Base-by-base conservation (phyloP, 495 filamentous ascomycete genomes). In the Trypethelium eluteriae region DNA sequence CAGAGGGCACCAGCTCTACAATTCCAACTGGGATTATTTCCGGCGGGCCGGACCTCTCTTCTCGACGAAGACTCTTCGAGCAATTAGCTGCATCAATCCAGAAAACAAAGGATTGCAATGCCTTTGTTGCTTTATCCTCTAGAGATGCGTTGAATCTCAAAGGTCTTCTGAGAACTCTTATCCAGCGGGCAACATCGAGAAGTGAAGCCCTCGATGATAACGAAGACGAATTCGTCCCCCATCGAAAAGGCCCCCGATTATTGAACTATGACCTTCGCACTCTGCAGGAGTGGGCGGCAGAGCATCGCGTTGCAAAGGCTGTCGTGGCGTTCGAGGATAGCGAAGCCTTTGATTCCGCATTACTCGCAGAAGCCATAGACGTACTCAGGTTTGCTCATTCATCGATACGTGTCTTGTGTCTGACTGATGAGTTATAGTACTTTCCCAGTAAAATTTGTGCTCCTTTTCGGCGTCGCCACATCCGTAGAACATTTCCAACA, bases 241-340 rank as follows among this genome's bases (percentile, higher is more conserved):
- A 11, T 38, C 16, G 50, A 2, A 71, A 89, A 84, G 86, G 85
- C 1, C 82, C 84, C 39, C 88, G 87, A 77, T 83, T 91, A 61
- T 82, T 98, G n/a, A 89, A 89, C 68, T 98, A 98, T 72, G 95
- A 98, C 73, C 81, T 98, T 12, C 88, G 93, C 70, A 82, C 89
- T n/a, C 80, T 98, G 7, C 77, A 87, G 65, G 84, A 86, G 38
- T 85, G 85, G 72, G 81, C 91, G 14, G 79, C 80, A 53, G 77
- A 77, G 63, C 80, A 84, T 50, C 74, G 77, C 9, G 82, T 82
- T 36, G 78, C 82, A 41, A 85, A 86, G 66, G 80, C 96, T 39
- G 80, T 93, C 7, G 74, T 98, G 32, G 87, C 88, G 14, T 87
- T 98, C 63, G 86, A 90, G 72, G 95, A 98, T 73, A 95, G 89